A percentile compares a stretch with the other conserved stretches of the same genome.
These are phyloP conservation scores for Lactarius akahatsu DNA, from an alignment of 768 basidiomycete genomes.

Conservation along the genomic window DNA sequence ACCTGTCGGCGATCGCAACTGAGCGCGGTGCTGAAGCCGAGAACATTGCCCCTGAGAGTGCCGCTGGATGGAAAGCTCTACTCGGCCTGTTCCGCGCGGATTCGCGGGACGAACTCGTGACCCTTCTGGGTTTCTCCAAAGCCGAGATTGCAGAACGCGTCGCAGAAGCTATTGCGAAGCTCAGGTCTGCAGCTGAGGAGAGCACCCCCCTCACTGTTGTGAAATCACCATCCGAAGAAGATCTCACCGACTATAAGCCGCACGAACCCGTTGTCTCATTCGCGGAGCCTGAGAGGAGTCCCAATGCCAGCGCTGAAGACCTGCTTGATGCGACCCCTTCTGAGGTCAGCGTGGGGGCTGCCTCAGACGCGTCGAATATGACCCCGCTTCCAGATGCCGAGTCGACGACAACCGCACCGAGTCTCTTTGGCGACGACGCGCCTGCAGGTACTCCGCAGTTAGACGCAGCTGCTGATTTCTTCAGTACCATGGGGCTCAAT, in stretches of 20 bases:
- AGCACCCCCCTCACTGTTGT: slow-evolving; percentile 30
- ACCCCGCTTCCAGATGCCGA: slow-evolving; percentile 64
- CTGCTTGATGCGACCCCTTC: slow-evolving; percentile 66
- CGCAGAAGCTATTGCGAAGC: slow-evolving; percentile 74
- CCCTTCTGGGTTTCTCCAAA: slow-evolving; percentile 90
- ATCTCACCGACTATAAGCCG: slow-evolving; percentile 44
- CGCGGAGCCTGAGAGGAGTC: slow-evolving; percentile 64
- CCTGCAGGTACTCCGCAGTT: slow-evolving; percentile 61
- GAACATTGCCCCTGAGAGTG: slow-evolving; percentile 36
- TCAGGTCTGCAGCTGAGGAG: slow-evolving; percentile 50
- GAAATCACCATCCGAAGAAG: slow-evolving; percentile 34
- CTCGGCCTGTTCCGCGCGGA: slow-evolving; percentile 84
- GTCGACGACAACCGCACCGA: slow-evolving; percentile 82
- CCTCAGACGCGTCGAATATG: slow-evolving; percentile 59
- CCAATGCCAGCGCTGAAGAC: slow-evolving; percentile 42
- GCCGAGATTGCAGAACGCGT: slow-evolving; percentile 77
- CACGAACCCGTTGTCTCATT: slow-evolving; percentile 84
- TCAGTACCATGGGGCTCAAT: slow-evolving; percentile 68
- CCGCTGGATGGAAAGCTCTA: slow-evolving; percentile 84
- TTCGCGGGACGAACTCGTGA: slow-evolving; percentile 87
- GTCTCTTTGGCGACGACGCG: slow-evolving; percentile 81
- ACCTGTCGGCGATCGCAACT: slow-evolving; percentile 68
- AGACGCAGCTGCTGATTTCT: slow-evolving; percentile 80
- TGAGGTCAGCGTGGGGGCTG: slow-evolving; percentile 64
- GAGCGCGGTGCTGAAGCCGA: slow-evolving; percentile 36